These are phyloP conservation scores for Hypomyces rosellus DNA, from an alignment of 2,329 filamentous ascomycete genomes.

Conservation along the genomic window DNA sequence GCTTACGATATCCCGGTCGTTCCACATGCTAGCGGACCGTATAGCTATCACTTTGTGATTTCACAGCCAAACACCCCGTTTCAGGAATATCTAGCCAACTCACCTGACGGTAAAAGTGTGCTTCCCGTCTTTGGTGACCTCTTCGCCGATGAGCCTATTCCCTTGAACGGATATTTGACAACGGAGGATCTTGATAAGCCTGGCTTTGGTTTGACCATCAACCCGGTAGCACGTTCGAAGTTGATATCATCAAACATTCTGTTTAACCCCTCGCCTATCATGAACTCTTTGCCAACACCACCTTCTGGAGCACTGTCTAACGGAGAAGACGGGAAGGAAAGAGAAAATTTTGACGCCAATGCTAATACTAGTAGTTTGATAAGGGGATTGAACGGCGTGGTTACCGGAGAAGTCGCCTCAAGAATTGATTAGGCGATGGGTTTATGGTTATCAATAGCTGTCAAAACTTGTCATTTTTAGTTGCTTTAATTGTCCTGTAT, in stretches of 20 bases:
- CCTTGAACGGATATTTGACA: slow-evolving; percentile 73
- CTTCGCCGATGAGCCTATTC: slow-evolving; percentile 86
- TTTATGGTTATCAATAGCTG: no score
- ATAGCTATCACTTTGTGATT: slow-evolving; percentile 94
- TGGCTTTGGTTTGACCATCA: slow-evolving; percentile 83
- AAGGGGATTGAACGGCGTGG: no score
- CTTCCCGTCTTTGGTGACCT: slow-evolving; percentile 88
- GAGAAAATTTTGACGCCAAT: no score
- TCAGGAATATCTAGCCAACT: slow-evolving; percentile 94
- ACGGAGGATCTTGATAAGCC: slow-evolving; percentile 78
- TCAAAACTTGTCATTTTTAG: no score
- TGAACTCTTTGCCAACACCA: not conserved
- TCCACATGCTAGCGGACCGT: slow-evolving; percentile 88
- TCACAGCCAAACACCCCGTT: slow-evolving; percentile 91
- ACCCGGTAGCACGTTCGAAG: slow-evolving; percentile 63
- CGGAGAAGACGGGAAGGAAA: no score
- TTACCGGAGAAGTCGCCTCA: no score
- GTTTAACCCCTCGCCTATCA: slow-evolving; percentile 58
- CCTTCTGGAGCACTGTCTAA: no score
- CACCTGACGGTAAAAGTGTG: slow-evolving; percentile 82
- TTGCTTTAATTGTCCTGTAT: no score
- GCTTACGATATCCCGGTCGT: slow-evolving; percentile 94
- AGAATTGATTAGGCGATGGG: no score
- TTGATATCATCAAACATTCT: slow-evolving; percentile 71
- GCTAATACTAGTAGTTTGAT: no score